Percentiles rank a stretch among this genome's conserved stretches.
phyloP scores from a whole-genome alignment of 441 rosid genomes.

The Eruca vesicaria region DNA sequence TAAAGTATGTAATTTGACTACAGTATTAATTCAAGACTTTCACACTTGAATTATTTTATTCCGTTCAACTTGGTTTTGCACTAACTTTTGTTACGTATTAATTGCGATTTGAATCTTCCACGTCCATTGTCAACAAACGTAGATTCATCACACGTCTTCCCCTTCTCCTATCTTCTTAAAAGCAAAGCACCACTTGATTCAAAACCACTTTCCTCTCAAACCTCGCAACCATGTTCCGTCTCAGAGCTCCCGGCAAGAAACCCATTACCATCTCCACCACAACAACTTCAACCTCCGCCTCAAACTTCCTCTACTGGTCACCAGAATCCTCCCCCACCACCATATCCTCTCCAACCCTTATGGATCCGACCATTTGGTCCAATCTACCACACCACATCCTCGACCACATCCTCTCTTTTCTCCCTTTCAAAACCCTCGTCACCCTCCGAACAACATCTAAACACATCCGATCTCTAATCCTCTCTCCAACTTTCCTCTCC shows the following conservation, averaged over 20 bases:
- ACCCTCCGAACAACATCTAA: slow-evolving; percentile 62
- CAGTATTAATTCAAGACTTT: too few species aligned
- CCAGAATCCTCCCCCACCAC: slow-evolving; percentile 23
- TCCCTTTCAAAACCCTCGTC: slow-evolving; percentile 60
- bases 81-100: background rate
- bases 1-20: background rate
- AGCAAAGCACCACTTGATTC: background rate
- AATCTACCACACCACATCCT: slow-evolving; percentile 62
- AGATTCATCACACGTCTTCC: background rate
- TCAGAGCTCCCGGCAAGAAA: slow-evolving; percentile 26
- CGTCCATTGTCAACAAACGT: background rate
- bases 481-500: slow-evolving; percentile 32
- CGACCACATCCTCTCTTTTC: slow-evolving; percentile 54
- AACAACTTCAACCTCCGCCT: slow-evolving; percentile 12
- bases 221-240: slow-evolving; percentile 30
- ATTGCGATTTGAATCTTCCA: background rate
- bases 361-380: slow-evolving; percentile 89
- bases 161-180: background rate
- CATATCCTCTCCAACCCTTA: slow-evolving; percentile 14
- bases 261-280: slow-evolving; percentile 26
- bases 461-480: slow-evolving; percentile 51
- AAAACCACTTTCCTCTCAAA: background rate
- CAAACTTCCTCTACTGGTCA: slow-evolving; percentile 33
- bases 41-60: background rate
- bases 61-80: background rate